Conservation (phyloP, 345 rosid genomes). For the Cardamine occulta region DNA sequence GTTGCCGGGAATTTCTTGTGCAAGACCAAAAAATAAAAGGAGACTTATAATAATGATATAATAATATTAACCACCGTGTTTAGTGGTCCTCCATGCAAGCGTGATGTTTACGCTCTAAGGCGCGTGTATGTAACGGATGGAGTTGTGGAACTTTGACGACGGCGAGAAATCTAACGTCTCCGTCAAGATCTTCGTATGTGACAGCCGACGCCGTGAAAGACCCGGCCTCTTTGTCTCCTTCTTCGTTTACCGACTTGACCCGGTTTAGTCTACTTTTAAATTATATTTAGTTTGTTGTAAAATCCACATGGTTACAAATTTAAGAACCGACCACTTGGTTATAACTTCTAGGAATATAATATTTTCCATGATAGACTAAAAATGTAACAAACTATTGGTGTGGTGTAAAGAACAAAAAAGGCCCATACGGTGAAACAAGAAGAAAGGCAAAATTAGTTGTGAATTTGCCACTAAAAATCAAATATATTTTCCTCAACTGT, state of each 20-base stretch:
- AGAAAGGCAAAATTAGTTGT: constrained; percentile 30
- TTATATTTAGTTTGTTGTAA: not conserved
- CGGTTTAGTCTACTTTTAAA: not conserved
- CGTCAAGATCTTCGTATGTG: constrained; percentile 43
- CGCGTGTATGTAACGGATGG: constrained; percentile 20
- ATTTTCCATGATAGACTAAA: constrained; percentile 21
- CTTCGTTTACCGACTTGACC: constrained; percentile 27
- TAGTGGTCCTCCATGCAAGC: constrained; percentile 22
- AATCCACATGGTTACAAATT: not conserved
- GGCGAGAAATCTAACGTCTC: constrained; percentile 27
- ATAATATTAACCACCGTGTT: constrained; percentile 8
- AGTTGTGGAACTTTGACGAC: constrained; percentile 23
- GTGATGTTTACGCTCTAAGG: constrained; percentile 12
- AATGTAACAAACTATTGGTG: constrained; percentile 40
- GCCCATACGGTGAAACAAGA: constrained; percentile 41
- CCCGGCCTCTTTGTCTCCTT: constrained; percentile 26
- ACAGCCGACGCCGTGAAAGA: constrained; percentile 46
- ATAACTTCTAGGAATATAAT: not conserved
- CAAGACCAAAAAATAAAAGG: not conserved
- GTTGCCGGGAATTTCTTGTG: constrained; percentile 41
- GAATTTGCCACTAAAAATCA: constrained; percentile 35
- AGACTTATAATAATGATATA: not conserved
- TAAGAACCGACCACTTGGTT: constrained; percentile 24
- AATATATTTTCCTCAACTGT: constrained; percentile 34
- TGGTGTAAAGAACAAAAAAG: constrained; percentile 31